Conservation (phyloP, 2,329 filamentous ascomycete genomes). For the Cryphonectria radicalis region DNA sequence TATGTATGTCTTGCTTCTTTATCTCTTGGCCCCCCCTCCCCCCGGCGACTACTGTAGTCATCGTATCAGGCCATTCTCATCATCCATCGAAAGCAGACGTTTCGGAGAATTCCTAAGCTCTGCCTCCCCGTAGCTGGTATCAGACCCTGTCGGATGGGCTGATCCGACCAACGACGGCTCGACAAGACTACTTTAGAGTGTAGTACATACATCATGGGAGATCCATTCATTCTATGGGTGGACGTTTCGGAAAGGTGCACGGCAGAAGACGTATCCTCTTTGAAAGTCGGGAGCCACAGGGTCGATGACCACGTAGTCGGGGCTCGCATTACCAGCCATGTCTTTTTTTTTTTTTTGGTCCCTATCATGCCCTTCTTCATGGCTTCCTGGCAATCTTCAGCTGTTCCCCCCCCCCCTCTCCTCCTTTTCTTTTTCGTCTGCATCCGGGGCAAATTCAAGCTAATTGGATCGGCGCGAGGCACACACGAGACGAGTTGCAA, state of each 20-base stretch:
- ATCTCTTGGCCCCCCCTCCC: not conserved
- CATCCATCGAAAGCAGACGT: not conserved
- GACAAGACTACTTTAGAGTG: not conserved
- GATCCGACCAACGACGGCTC: not conserved
- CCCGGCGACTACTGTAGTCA: not conserved
- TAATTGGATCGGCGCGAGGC: not conserved
- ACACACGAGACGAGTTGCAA: not conserved
- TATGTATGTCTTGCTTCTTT: not conserved
- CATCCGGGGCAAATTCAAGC: not conserved
- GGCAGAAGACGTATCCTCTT: not conserved
- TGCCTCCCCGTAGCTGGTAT: not conserved
- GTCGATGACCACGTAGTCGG: constrained; percentile 2
- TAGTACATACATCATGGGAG: not conserved
- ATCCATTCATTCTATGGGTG: not conserved
- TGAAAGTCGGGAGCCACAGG: not conserved
- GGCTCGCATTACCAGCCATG: constrained; percentile 1
- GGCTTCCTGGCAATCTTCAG: not conserved
- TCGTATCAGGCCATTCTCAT: not conserved
- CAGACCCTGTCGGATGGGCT: not conserved
- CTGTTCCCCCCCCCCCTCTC: not conserved
- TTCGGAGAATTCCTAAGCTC: constrained; percentile 2
- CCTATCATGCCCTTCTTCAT: not conserved
- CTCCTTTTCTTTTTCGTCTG: no score
- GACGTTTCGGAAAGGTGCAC: constrained; percentile 1
- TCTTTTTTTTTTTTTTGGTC: not conserved